phyloP scores from a whole-genome alignment of 2,329 filamentous ascomycete species.

The Trichophyton benhamiae region DNA sequence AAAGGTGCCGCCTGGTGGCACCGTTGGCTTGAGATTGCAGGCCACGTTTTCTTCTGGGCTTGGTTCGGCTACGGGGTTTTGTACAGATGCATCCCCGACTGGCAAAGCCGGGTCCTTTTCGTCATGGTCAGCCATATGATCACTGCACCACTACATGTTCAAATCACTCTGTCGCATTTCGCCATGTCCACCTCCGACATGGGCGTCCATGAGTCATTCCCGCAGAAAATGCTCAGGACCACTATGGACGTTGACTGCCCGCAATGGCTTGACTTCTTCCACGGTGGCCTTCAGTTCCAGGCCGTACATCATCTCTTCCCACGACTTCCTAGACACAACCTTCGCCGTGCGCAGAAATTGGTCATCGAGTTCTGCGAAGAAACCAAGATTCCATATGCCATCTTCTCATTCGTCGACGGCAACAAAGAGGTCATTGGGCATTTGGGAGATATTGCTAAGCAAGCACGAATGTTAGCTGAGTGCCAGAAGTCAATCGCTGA shows the following conservation, averaged over 20 bases:
- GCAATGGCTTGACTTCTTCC: constrained; percentile 76
- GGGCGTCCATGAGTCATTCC: constrained; percentile 72
- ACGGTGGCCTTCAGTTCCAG: constrained; percentile 81
- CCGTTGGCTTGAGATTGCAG: constrained; percentile 62
- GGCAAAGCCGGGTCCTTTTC: constrained; percentile 58
- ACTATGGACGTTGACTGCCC: constrained; percentile 91
- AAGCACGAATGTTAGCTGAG: constrained; percentile 64
- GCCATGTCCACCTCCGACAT: constrained; percentile 85
- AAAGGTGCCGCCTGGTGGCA: constrained; percentile 75
- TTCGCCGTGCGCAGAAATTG: constrained; percentile 60
- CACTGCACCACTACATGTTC: constrained; percentile 70
- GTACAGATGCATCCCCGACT: constrained; percentile 59
- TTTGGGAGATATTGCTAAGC: constrained; percentile 65
- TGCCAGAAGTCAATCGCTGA: constrained; percentile 44
- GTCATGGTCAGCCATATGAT: constrained; percentile 69
- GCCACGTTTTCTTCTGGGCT: constrained; percentile 70
- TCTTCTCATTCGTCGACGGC: constrained; percentile 73
- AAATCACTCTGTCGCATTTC: constrained; percentile 86
- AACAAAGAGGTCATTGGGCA: constrained; percentile 69
- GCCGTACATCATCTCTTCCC: constrained; percentile 79
- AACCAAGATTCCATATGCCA: constrained; percentile 69
- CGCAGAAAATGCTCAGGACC: constrained; percentile 80
- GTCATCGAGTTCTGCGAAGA: constrained; percentile 73
- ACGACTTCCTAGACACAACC: constrained; percentile 71
- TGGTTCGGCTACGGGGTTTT: constrained; percentile 78